phyloP scores from a whole-genome alignment of 495 filamentous ascomycete genomes.

The Diplogelasinospora grovesii region DNA sequence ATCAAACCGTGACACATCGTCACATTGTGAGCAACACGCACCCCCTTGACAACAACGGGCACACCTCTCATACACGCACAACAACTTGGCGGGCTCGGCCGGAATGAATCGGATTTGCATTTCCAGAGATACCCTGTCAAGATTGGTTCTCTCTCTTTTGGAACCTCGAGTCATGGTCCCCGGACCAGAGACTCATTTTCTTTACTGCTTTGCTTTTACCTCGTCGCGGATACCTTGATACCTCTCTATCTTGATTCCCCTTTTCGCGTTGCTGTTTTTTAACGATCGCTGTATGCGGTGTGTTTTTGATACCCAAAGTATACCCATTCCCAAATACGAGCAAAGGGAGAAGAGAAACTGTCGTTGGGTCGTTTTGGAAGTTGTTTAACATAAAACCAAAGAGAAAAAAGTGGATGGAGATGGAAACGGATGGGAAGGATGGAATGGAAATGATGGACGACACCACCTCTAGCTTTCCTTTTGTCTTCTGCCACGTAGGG shows the following conservation, averaged over 20 bases:
- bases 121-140: constrained; percentile 49
- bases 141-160: constrained; percentile 38
- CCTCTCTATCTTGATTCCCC: constrained; percentile 21
- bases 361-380: too few relatives aligned
- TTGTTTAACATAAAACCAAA: too few relatives aligned
- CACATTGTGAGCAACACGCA: too few relatives aligned
- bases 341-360: too few relatives aligned
- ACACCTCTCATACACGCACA: constrained; percentile 16
- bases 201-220: constrained; percentile 10
- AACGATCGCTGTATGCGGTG: constrained; percentile 14
- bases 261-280: constrained; percentile 10
- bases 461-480: too few relatives aligned
- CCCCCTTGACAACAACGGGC: too few relatives aligned
- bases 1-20: too few relatives aligned
- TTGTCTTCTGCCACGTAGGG: too few relatives aligned
- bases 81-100: constrained; percentile 36
- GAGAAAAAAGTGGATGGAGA: constrained; percentile 1
- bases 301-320: constrained; percentile 33
- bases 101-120: constrained; percentile 48
- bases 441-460: too few relatives aligned
- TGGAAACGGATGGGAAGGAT: constrained; percentile 2
- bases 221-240: constrained; percentile 21
- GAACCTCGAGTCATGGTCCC: constrained; percentile 1
- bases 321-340: constrained; percentile 17
- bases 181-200: constrained; percentile 5